These are phyloP conservation scores for Porphyrellus cyaneotinctus DNA, from an alignment of 768 basidiomycete species.

Conservation along the genomic window DNA sequence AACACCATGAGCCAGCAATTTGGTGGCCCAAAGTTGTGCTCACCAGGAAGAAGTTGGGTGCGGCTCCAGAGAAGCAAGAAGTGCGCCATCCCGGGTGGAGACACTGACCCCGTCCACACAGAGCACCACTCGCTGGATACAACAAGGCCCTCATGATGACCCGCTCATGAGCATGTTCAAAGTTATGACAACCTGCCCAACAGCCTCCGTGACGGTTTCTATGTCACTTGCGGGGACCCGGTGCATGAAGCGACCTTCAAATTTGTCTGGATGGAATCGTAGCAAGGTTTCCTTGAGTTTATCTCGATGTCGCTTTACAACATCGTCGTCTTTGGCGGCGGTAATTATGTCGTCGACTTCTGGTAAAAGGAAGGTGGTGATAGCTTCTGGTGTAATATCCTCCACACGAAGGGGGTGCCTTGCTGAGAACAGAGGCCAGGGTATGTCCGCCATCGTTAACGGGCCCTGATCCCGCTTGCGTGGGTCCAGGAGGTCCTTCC, in stretches of 20 bases:
- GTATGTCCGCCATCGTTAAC: slow-evolving; percentile 57
- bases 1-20: too few relatives aligned
- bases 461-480: slow-evolving; percentile 19
- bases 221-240: slow-evolving; percentile 45
- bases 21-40: too few relatives aligned
- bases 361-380: slow-evolving; percentile 56
- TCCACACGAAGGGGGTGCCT: slow-evolving; percentile 33
- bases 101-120: too few relatives aligned
- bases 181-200: slow-evolving; percentile 59
- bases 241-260: slow-evolving; percentile 66
- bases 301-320: slow-evolving; percentile 50
- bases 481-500: slow-evolving; percentile 47
- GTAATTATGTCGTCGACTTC: not conserved
- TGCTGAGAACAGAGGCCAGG: slow-evolving; percentile 59
- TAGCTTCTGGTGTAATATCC: slow-evolving; percentile 51
- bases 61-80: too few relatives aligned
- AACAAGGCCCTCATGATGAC: slow-evolving; percentile 1
- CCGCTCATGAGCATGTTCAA: slow-evolving; percentile 53
- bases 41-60: too few relatives aligned
- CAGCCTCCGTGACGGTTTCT: slow-evolving; percentile 52
- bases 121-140: not conserved
- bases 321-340: slow-evolving; percentile 17
- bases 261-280: slow-evolving; percentile 80
- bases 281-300: slow-evolving; percentile 63
- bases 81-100: too few relatives aligned